Conservation (phyloP, 345 rosid species). For the Linum tenue region DNA sequence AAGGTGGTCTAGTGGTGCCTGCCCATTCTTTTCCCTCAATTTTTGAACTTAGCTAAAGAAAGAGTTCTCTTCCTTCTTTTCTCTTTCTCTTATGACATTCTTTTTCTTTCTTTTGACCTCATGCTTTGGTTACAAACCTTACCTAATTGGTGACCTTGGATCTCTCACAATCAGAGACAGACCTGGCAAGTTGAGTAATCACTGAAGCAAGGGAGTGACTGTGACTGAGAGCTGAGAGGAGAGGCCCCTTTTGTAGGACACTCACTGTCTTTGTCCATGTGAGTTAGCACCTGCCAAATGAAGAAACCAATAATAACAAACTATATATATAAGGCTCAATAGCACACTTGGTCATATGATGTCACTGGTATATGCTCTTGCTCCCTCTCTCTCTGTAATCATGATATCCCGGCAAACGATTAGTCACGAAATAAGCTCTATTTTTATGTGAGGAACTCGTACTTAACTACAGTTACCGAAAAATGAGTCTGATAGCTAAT, state of each 20-base stretch:
- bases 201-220: background rate
- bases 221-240: background rate
- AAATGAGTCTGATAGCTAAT: no score
- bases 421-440: no score
- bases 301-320: no score
- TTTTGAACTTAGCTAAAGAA: background rate
- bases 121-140: conserved; percentile 9
- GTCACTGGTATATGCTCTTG: no score
- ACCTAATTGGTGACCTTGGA: background rate
- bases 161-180: background rate
- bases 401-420: no score
- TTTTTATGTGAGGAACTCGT: no score
- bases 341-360: background rate
- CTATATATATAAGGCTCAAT: background rate
- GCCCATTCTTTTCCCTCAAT: conserved; percentile 2
- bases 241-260: background rate
- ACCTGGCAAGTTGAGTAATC: background rate
- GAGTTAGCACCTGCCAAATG: background rate
- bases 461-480: no score
- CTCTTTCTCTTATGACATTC: conserved; percentile 3
- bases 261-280: background rate
- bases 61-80: conserved; percentile 2
- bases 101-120: conserved; percentile 13
- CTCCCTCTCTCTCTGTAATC: no score
- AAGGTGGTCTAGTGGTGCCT: background rate